These are phyloP conservation scores for Russula olivacea DNA, from an alignment of 768 basidiomycete species.

Conservation along the genomic window DNA sequence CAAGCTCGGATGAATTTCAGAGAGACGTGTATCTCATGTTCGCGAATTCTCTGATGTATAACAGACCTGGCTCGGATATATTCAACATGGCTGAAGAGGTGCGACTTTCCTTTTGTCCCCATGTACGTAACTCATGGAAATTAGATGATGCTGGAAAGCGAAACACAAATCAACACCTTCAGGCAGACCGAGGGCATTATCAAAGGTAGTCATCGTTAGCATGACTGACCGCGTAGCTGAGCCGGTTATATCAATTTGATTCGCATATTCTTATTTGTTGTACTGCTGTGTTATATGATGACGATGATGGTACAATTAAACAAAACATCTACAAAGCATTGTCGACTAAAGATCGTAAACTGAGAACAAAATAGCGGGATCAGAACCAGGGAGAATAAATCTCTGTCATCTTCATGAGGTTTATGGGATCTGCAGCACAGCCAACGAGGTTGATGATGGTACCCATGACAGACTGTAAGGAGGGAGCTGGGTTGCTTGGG, in stretches of 20 bases:
- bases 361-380: conserved; percentile 13
- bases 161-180: conserved; percentile 59
- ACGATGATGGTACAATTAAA: conserved; percentile 9
- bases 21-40: conserved; percentile 91
- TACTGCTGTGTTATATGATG: conserved; percentile 13
- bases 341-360: conserved; percentile 16
- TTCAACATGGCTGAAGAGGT: conserved; percentile 89
- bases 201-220: conserved; percentile 20
- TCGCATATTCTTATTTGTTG: conserved; percentile 16
- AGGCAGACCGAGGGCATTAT: conserved; percentile 67
- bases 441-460: conserved; percentile 80
- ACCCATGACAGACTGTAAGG: conserved; percentile 58
- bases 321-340: conserved; percentile 15
- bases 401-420: conserved; percentile 82
- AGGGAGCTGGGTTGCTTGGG: conserved; percentile 35
- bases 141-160: conserved; percentile 75
- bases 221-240: neutral
- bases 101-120: conserved; percentile 28
- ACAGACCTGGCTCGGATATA: conserved; percentile 80
- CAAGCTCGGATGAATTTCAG: conserved; percentile 80
- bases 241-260: neutral
- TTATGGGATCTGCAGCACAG: conserved; percentile 78
- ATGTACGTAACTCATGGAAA: neutral
- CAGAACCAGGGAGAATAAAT: conserved; percentile 84
- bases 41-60: conserved; percentile 97